phyloP scores from a whole-genome alignment of 1,284 basidiomycete genomes.

The Coniferiporia weirii region DNA sequence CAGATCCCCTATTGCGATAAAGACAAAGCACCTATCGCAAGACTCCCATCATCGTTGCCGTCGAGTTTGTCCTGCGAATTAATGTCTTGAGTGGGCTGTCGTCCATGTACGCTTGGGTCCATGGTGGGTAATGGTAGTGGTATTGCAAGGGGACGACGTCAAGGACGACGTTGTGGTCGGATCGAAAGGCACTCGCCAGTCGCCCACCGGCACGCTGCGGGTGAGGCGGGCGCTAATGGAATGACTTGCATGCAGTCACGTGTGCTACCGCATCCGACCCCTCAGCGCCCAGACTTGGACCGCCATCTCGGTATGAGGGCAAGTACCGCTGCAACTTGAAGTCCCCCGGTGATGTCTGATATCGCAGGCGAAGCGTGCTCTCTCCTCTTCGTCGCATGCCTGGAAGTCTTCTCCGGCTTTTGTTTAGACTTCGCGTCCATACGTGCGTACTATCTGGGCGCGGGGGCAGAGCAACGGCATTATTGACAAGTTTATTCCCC shows the following conservation, averaged over 20 bases:
- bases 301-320: too few relatives aligned
- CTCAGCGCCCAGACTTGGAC: too few relatives aligned
- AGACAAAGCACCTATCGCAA: conserved; percentile 9
- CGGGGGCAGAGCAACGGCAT: too few relatives aligned
- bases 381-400: neutral
- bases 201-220: neutral
- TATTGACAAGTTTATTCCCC: neutral
- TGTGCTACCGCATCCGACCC: neutral
- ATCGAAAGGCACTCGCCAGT: neutral
- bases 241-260: neutral
- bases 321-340: too few relatives aligned
- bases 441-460: neutral
- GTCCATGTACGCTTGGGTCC: neutral
- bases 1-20: conserved; percentile 12
- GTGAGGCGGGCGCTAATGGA: neutral
- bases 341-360: neutral
- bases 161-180: conserved; percentile 2
- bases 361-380: neutral
- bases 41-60: neutral
- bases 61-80: neutral
- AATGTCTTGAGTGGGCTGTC: neutral
- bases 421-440: conserved; percentile 8
- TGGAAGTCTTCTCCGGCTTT: conserved; percentile 6
- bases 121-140: conserved; percentile 4
- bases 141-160: neutral